Evolutionary conservation across 2,329 filamentous ascomycete genomes (phyloP), one percentile per base, ranked within the genome.

Genomic region (Nothophaeocryptopus gaeumannii): DNA sequence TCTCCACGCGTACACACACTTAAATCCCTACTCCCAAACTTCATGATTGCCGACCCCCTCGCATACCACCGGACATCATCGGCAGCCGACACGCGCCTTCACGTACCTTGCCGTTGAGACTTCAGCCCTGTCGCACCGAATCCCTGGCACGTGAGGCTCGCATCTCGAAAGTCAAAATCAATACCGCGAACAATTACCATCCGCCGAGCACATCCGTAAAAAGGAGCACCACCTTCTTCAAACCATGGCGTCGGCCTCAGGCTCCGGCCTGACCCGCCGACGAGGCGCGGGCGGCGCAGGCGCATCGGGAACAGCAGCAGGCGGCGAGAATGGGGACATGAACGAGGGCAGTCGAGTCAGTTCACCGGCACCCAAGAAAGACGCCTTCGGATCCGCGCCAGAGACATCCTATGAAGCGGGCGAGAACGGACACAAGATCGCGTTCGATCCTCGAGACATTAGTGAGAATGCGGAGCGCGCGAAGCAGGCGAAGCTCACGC

Each of bases 341-440:
- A 78, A 81, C 62, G 79, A 84, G 62, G 74, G 78, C 64, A 82
- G 79, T 73, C 78, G 85, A 66, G 83, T 87, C 61, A 77, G 79
- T 64, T 86, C 83, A 42, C 84, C 84, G 34, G 76, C 77, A 50
- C 81, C 84, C 55, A 82, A 76, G 74, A 82, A 76, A 77, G 81
- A 76, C 54, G 70, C 70, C 62, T 77, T 76, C 53, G 68, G 77
- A 62, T 74, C 78, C 57, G 70, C 73, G 14, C 81, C 81, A 47
- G 83, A 85, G 74, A 96, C 93, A 54, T 92, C 87, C 65, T 97
- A 95, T 77, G 87, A 91, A 74, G 48, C 47, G 65, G 74, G 86
- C 70, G 92, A 95, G 74, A 96, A 96, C 75, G 93, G 93, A 60
- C 93, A 97, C 80, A 96, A 95, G 79, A 97, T 99, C 72, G 93